Evolutionary conservation across 2,329 filamentous ascomycete genomes (phyloP), one percentile per base, ranked within the genome.

Genomic region (Aspergillus clavatus): DNA sequence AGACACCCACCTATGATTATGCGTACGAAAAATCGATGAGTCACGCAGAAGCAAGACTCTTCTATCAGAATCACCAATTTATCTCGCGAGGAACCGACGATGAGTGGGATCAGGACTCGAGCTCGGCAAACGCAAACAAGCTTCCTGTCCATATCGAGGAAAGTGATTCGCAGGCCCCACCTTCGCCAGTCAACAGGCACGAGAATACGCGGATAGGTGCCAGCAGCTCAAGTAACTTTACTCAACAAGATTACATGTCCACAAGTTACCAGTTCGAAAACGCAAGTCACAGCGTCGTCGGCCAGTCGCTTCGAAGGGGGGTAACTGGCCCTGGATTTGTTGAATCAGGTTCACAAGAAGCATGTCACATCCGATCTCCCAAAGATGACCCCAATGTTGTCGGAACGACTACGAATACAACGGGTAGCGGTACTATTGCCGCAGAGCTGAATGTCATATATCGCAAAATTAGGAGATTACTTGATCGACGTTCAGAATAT

Each of bases 11-110:
- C 63, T 96, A 95, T 71, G 90, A 96, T 68, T 89, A 91, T 60
- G 85, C 91, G 42, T 87, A 88, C 42, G 93, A 98, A 69, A 94
- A 93, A 60, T 87, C 91, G 61, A 86, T 95, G 82, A 94, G 86
- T 61, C 89, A 95, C 67, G 84, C 87, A 21, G 93, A 98, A 65
- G 88, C 91, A 48, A 97, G 95, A 69, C 79, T 96, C 51, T 95
- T 97, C 72, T 98, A 95, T 67, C 91, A 96, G 71, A 80, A 87
- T 54, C 89, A 88, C 68, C 87, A 89, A 67, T 74, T 83, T 46
- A 85, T 84, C 51, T 75, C 70, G 31, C 73, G 63, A 46, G 62
- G 57, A 46, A 58, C 51, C 38, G 66, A 61, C 21, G 62, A 58
- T 18, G 63, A 68, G 48, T 51, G 61, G 61, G 60, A 70, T 57